Conservation (phyloP, 495 filamentous ascomycete genomes). For the Endocarpon pusillum region DNA sequence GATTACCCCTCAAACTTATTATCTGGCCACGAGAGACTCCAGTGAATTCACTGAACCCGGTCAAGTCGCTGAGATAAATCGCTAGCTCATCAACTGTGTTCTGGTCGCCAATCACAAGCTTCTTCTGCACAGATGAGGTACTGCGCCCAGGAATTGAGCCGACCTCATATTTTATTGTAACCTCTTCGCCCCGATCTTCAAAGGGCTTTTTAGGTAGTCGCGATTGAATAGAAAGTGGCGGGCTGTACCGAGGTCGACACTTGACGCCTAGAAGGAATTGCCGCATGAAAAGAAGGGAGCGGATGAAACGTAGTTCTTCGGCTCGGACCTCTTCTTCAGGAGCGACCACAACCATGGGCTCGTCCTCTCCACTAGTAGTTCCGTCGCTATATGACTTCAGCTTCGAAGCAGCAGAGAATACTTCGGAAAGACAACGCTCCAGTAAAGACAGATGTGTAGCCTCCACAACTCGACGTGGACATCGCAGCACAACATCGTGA, state of each 20-base stretch:
- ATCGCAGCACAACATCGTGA: slow-evolving; percentile 21
- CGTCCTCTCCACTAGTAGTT: slow-evolving; percentile 25
- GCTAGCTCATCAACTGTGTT: slow-evolving; percentile 53
- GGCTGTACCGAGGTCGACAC: slow-evolving; percentile 34
- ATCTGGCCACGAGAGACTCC: slow-evolving; percentile 31
- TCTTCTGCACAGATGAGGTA: slow-evolving; percentile 30
- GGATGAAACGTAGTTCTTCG: slow-evolving; percentile 44
- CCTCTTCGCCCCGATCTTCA: too few species aligned
- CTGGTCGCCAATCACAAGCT: slow-evolving; percentile 43
- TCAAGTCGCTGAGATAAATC: slow-evolving; percentile 42
- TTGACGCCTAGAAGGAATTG: slow-evolving; percentile 38
- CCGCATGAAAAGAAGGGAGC: slow-evolving; percentile 43
- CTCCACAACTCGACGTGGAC: slow-evolving; percentile 33
- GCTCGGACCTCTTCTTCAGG: slow-evolving; percentile 25
- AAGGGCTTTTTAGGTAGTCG: too few species aligned
- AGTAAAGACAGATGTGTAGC: slow-evolving; percentile 65
- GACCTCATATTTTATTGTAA: too few species aligned
- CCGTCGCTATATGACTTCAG: slow-evolving; percentile 32
- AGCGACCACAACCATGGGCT: slow-evolving; percentile 30
- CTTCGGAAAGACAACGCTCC: slow-evolving; percentile 57
- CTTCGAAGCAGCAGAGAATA: slow-evolving; percentile 47
- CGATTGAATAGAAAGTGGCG: slow-evolving; percentile 14
- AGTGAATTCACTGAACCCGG: slow-evolving; percentile 53
- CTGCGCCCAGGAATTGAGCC: too few species aligned
- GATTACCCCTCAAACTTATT: not conserved